Percentiles rank a stretch among this genome's conserved stretches.
Conservation (phyloP, 495 filamentous ascomycete species). For the Talaromyces proteolyticus region DNA sequence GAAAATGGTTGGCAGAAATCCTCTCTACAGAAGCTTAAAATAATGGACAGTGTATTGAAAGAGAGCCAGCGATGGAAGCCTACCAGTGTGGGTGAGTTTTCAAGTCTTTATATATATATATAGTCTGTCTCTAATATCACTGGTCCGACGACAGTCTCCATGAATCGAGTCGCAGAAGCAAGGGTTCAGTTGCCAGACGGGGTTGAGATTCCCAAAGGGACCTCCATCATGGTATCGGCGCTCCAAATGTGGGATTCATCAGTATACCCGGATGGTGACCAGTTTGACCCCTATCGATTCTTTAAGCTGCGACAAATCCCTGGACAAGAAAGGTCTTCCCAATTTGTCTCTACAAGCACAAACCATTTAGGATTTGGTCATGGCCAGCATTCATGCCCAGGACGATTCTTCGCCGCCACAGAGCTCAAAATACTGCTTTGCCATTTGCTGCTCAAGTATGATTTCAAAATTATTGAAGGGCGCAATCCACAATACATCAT, state of each 20-base stretch:
- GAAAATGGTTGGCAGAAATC: constrained; percentile 41
- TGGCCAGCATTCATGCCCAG: constrained; percentile 49
- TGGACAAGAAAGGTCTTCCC: constrained; percentile 18
- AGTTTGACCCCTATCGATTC: constrained; percentile 50
- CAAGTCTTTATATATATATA: too few species aligned
- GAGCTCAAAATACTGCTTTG: constrained; percentile 37
- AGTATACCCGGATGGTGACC: constrained; percentile 21
- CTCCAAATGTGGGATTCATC: constrained; percentile 14
- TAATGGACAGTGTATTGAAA: constrained; percentile 42
- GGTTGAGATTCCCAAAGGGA: constrained; percentile 10
- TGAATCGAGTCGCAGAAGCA: constrained; percentile 6
- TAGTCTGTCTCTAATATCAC: too few species aligned
- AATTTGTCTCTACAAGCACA: constrained; percentile 39
- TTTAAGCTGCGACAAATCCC: constrained; percentile 35
- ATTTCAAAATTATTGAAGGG: constrained; percentile 6
- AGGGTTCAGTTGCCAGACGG: constrained; percentile 14
- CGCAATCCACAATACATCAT: background rate
- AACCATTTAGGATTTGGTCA: constrained; percentile 41
- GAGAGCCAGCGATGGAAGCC: constrained; percentile 29
- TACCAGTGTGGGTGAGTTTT: constrained; percentile 25
- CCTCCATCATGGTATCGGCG: constrained; percentile 7
- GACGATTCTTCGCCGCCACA: constrained; percentile 45
- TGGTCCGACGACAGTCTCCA: constrained; percentile 1
- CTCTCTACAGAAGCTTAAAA: constrained; percentile 40
- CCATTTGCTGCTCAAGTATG: constrained; percentile 12